Conservation (phyloP, 495 filamentous ascomycete genomes). For the Annulohypoxylon nitens region DNA sequence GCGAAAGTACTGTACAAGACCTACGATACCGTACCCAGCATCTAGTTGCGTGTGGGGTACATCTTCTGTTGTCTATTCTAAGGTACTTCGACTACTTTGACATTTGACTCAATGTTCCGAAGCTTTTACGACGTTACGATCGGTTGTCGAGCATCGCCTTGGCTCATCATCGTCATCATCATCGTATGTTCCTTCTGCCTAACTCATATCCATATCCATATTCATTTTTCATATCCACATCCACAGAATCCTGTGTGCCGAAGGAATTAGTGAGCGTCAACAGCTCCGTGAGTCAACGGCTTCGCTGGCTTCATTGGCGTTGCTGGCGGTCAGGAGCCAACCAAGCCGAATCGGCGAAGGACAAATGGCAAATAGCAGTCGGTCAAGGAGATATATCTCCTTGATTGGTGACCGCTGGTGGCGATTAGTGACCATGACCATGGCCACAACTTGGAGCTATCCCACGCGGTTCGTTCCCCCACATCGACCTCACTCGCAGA, state of each 20-base stretch:
- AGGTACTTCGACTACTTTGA: background rate
- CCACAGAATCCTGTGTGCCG: conserved; percentile 13
- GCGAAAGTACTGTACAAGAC: background rate
- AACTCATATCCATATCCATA: conserved; percentile 7
- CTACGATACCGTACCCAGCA: conserved; percentile 6
- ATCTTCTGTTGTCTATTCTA: conserved; percentile 15
- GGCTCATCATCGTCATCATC: conserved; percentile 8
- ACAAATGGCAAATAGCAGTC: conserved; percentile 43
- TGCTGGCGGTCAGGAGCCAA: conserved; percentile 49
- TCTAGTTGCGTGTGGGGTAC: conserved; percentile 41
- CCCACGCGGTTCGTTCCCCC: conserved; percentile 31
- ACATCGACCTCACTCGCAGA: conserved; percentile 29
- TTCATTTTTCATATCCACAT: background rate
- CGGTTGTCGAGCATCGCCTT: conserved; percentile 3
- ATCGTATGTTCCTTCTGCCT: conserved; percentile 13
- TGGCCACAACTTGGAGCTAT: background rate
- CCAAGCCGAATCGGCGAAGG: conserved; percentile 21
- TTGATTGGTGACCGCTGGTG: conserved; percentile 28
- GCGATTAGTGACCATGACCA: conserved; percentile 5
- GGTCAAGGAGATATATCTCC: conserved; percentile 33
- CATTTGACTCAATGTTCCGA: conserved; percentile 18
- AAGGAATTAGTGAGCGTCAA: conserved; percentile 17
- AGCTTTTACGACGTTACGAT: conserved; percentile 42
- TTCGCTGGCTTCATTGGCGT: conserved; percentile 15
- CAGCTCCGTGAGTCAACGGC: conserved; percentile 16